Evolutionary conservation across 1,284 basidiomycete species (phyloP).

Genomic region (Fistulina hepatica): DNA sequence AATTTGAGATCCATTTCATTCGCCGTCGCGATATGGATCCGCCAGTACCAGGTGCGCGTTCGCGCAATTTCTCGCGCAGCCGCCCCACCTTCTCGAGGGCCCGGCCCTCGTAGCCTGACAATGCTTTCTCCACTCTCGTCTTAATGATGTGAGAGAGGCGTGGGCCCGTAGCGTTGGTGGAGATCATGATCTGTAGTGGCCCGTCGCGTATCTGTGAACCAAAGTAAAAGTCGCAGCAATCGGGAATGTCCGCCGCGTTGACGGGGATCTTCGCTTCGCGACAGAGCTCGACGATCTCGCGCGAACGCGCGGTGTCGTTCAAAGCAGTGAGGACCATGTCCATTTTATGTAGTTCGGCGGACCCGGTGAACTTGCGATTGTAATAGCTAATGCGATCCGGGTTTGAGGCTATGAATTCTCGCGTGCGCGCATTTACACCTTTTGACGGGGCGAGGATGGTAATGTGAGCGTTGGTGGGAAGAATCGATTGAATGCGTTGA

Average conservation of each 20-base stretch:
- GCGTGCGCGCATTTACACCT: conserved; percentile 52
- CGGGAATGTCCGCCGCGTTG: conserved; percentile 95
- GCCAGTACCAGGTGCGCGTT: conserved; percentile 70
- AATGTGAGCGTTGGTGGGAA: conserved; percentile 51
- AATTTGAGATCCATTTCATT: conserved; percentile 93
- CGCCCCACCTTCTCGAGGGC: conserved; percentile 77
- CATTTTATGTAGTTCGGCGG: conserved; percentile 48
- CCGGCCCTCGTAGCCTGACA: conserved; percentile 67
- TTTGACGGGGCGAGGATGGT: conserved; percentile 50
- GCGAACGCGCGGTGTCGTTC: conserved; percentile 71
- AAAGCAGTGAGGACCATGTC: conserved; percentile 95
- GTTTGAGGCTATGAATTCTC: conserved; percentile 37
- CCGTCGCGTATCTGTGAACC: conserved; percentile 88
- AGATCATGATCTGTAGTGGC: conserved; percentile 91
- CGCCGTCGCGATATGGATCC: conserved; percentile 59
- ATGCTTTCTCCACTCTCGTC: conserved; percentile 51
- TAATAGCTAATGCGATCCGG: conserved; percentile 57
- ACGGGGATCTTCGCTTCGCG: conserved; percentile 69
- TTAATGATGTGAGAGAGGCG: conserved; percentile 82
- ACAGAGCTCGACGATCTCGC: conserved; percentile 63
- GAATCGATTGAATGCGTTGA: conserved; percentile 63
- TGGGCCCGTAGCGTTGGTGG: conserved; percentile 90
- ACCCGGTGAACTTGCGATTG: conserved; percentile 54
- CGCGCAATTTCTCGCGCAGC: conserved; percentile 57
- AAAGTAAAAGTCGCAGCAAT: conserved; percentile 97